These are phyloP conservation scores for Penicillium riverlandense DNA, from an alignment of 495 filamentous ascomycete species.

Conservation along the genomic window DNA sequence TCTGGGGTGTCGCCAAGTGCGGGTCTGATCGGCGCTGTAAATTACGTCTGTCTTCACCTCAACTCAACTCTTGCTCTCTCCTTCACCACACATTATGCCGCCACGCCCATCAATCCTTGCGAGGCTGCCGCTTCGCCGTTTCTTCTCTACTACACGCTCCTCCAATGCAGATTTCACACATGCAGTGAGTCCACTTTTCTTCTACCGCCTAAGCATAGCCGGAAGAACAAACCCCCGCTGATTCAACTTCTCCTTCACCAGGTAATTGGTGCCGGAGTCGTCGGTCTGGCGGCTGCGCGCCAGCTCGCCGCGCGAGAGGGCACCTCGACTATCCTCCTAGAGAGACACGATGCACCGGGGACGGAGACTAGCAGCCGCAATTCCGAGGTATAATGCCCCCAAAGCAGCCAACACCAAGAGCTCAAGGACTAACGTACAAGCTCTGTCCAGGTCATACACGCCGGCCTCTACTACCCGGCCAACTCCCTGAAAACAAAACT, in stretches of 20 bases:
- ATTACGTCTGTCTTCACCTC: too few species aligned
- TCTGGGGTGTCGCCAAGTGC: too few species aligned
- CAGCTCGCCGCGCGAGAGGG: constrained; percentile 58
- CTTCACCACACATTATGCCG: neutral
- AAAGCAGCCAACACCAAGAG: neutral
- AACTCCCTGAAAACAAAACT: constrained; percentile 72
- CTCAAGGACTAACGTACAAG: neutral
- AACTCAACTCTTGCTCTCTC: too few species aligned
- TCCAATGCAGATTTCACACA: constrained; percentile 70
- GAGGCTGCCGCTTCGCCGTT: constrained; percentile 15
- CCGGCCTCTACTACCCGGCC: constrained; percentile 84
- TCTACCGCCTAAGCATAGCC: too few species aligned
- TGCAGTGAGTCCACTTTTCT: constrained; percentile 44
- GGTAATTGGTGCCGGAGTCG: constrained; percentile 86
- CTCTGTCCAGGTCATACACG: constrained; percentile 75
- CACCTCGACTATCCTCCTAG: constrained; percentile 70
- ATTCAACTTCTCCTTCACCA: constrained; percentile 19
- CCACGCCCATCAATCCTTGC: constrained; percentile 13
- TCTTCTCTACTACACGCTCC: constrained; percentile 31
- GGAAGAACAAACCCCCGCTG: neutral
- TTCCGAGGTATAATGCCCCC: constrained; percentile 56
- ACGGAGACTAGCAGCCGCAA: constrained; percentile 91
- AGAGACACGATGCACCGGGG: constrained; percentile 69
- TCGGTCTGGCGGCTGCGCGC: constrained; percentile 83
- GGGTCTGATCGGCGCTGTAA: too few species aligned